Evolutionary conservation across 305 asterid genomes (phyloP).

Genomic region (Solanum hybrid): DNA sequence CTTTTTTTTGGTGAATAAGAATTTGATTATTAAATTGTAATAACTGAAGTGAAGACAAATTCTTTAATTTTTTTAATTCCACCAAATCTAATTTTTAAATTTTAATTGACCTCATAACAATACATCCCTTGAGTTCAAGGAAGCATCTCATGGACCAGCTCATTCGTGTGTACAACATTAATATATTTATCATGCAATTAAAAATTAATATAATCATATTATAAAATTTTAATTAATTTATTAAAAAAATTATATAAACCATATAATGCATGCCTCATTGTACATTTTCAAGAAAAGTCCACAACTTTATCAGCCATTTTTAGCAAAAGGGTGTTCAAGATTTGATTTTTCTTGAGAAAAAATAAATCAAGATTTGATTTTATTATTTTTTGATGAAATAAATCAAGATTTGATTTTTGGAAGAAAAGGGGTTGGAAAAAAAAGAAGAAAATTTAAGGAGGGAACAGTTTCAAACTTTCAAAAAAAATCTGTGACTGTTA

Average conservation of each 20-base stretch:
- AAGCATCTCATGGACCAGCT: background rate
- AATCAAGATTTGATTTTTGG: constrained; percentile 10
- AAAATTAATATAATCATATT: background rate
- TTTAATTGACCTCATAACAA: background rate
- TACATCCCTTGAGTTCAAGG: background rate
- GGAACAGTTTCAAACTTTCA: constrained; percentile 51
- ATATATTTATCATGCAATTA: background rate
- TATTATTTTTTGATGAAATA: background rate
- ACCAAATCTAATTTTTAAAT: background rate
- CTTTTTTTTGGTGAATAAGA: background rate
- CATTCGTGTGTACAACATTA: constrained; percentile 1
- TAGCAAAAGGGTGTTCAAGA: background rate
- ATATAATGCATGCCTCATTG: constrained; percentile 10
- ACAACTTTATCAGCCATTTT: background rate
- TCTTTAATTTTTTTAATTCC: background rate
- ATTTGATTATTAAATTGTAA: constrained; percentile 2
- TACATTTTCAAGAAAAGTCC: constrained; percentile 1
- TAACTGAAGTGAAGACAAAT: background rate
- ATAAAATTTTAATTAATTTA: background rate
- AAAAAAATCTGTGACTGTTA: constrained; percentile 33
- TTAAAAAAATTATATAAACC: background rate
- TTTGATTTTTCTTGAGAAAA: background rate
- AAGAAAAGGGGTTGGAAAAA: background rate
- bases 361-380: too few relatives aligned
- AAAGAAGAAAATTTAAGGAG: constrained; percentile 12